Percentiles rank a stretch among this genome's conserved stretches.
Evolutionary conservation across 352 stramenopile species (phyloP).

Genomic region (Globisporangium cylindrosporum): DNA sequence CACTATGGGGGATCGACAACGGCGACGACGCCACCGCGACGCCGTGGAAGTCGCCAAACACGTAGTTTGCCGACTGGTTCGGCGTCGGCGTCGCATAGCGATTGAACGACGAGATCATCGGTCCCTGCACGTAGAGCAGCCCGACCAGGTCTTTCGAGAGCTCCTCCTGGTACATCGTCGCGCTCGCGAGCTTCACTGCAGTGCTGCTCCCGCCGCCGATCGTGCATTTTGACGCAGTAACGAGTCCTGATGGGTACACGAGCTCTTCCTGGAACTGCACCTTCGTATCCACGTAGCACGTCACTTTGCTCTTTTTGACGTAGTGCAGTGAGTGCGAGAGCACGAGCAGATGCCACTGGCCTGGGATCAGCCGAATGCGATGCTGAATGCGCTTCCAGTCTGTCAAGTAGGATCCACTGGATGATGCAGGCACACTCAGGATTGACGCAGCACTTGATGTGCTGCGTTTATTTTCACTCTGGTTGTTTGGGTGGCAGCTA

Average conservation of each 20-base stretch:
- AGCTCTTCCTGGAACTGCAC: slow-evolving; percentile 72
- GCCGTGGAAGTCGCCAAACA: slow-evolving; percentile 57
- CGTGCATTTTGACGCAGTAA: slow-evolving; percentile 72
- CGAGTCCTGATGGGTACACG: slow-evolving; percentile 69
- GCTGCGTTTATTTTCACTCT: slow-evolving; percentile 16
- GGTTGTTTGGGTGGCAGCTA: slow-evolving; percentile 40
- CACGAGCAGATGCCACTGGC: slow-evolving; percentile 71
- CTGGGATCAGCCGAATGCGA: slow-evolving; percentile 28
- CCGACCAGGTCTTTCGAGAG: slow-evolving; percentile 47
- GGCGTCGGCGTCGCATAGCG: slow-evolving; percentile 31
- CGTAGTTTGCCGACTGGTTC: slow-evolving; percentile 20
- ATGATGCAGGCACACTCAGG: slow-evolving; percentile 25
- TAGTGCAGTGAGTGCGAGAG: slow-evolving; percentile 81
- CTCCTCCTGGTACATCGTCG: slow-evolving; percentile 83
- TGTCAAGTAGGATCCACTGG: slow-evolving; percentile 13
- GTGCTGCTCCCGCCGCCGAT: slow-evolving; percentile 49
- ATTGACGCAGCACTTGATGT: slow-evolving; percentile 29
- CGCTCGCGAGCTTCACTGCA: slow-evolving; percentile 52
- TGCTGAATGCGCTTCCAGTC: slow-evolving; percentile 70
- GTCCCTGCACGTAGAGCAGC: slow-evolving; percentile 59
- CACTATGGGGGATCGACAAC: slow-evolving; percentile 37
- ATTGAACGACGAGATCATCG: slow-evolving; percentile 59
- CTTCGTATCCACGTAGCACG: slow-evolving; percentile 61
- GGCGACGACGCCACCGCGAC: slow-evolving; percentile 36
- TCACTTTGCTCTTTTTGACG: slow-evolving; percentile 83